Conservation (phyloP, 1,284 basidiomycete species). For the Pulchroboletus neoregius region DNA sequence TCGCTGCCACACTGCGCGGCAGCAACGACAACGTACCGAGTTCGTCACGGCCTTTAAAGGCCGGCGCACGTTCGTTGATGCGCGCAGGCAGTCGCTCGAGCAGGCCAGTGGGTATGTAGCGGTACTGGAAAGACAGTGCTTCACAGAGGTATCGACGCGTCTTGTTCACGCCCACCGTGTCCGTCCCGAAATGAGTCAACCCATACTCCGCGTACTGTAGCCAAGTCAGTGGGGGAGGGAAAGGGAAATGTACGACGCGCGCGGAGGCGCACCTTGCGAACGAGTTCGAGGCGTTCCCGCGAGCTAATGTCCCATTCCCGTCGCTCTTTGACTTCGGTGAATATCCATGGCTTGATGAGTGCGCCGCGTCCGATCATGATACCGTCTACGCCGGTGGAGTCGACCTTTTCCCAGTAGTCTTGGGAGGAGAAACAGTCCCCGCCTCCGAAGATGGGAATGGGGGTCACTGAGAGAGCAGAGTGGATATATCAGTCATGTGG, state of each 20-base stretch:
- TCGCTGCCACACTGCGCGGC: not conserved
- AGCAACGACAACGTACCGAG: slow-evolving; percentile 52
- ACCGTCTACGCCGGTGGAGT: slow-evolving; percentile 82
- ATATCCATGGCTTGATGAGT: slow-evolving; percentile 95
- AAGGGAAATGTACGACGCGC: not conserved
- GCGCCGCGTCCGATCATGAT: slow-evolving; percentile 95
- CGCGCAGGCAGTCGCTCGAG: slow-evolving; percentile 80
- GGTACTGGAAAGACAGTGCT: slow-evolving; percentile 90
- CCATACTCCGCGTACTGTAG: slow-evolving; percentile 78
- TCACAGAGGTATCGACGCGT: slow-evolving; percentile 93
- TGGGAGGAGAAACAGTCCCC: slow-evolving; percentile 91
- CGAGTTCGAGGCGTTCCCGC: slow-evolving; percentile 83
- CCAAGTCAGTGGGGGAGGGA: not conserved
- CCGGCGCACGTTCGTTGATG: slow-evolving; percentile 88
- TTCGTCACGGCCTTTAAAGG: slow-evolving; percentile 83
- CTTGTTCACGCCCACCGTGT: slow-evolving; percentile 89
- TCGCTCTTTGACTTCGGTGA: slow-evolving; percentile 92
- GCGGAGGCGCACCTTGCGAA: slow-evolving; percentile 63
- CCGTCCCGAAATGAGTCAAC: slow-evolving; percentile 82
- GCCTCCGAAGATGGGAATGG: slow-evolving; percentile 92
- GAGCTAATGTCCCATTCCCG: slow-evolving; percentile 95
- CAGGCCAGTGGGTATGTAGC: slow-evolving; percentile 91
- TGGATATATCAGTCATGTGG: not conserved
- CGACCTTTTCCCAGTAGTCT: slow-evolving; percentile 78
- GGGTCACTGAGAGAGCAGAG: slow-evolving; percentile 53